Conservation (phyloP, 2,329 filamentous ascomycete genomes). For the Hypoxylon sp. region DNA sequence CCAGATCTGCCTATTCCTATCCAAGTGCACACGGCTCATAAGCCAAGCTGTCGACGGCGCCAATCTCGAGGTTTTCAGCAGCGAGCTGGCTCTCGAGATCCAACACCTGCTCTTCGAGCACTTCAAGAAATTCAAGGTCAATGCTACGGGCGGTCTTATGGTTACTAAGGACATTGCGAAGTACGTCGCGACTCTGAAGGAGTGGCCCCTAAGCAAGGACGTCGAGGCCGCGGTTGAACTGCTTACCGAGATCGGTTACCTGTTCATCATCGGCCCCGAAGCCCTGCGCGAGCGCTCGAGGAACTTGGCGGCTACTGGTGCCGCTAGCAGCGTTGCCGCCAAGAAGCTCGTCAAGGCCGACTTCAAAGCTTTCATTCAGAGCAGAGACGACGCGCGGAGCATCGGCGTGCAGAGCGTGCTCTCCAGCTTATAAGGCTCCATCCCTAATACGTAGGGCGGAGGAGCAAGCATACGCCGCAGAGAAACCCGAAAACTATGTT, state of each 20-base stretch:
- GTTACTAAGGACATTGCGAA: conserved; percentile 96
- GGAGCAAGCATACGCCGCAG: background rate
- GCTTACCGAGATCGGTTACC: conserved; percentile 90
- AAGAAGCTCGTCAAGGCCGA: conserved; percentile 76
- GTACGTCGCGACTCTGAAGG: conserved; percentile 87
- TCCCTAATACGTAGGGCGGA: background rate
- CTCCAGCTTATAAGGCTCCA: conserved; percentile 66
- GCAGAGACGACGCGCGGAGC: conserved; percentile 85
- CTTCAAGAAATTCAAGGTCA: conserved; percentile 94
- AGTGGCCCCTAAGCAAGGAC: conserved; percentile 82
- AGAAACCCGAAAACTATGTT: background rate
- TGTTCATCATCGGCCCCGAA: conserved; percentile 93
- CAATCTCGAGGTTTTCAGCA: conserved; percentile 85
- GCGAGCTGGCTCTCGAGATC: conserved; percentile 85
- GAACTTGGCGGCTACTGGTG: conserved; percentile 64
- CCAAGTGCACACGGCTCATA: conserved; percentile 73
- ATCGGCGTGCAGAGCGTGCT: conserved; percentile 88
- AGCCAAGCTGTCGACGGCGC: conserved; percentile 82
- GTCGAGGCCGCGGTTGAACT: conserved; percentile 82
- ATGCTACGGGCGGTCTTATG: conserved; percentile 92
- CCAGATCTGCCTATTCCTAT: conserved; percentile 84
- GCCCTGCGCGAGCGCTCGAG: conserved; percentile 79
- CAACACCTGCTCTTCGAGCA: conserved; percentile 88
- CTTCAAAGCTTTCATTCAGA: conserved; percentile 87
- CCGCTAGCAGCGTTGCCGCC: conserved; percentile 55